phyloP scores from a whole-genome alignment of 2,329 filamentous ascomycete species.

The Paracorniculantispora psalliotae region DNA sequence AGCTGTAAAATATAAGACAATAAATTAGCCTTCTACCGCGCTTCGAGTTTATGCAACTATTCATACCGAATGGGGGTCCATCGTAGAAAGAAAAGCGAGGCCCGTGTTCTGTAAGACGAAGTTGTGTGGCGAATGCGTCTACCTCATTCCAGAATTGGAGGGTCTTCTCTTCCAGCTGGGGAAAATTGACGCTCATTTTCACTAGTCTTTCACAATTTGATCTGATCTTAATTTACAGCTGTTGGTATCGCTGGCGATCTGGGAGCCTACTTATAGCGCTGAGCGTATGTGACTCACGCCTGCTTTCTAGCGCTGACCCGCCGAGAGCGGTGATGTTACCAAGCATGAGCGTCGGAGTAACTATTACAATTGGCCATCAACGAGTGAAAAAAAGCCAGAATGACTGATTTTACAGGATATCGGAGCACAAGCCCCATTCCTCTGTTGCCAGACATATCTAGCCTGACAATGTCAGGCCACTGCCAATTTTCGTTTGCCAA shows the following conservation, averaged over 20 bases:
- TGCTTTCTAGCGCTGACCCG: not conserved
- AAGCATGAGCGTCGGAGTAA: not conserved
- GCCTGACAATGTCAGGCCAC: not conserved
- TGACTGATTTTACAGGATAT: not conserved
- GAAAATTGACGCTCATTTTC: conserved; percentile 82
- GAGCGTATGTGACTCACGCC: not conserved
- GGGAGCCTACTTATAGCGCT: not conserved
- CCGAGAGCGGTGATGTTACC: not conserved
- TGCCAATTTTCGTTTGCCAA: not conserved
- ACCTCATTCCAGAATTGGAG: conserved; percentile 87
- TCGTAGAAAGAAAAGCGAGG: conserved; percentile 93
- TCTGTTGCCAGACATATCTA: not conserved
- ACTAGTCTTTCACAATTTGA: not conserved
- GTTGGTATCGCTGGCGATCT: not conserved
- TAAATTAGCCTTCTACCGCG: not conserved
- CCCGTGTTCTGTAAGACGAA: conserved; percentile 75
- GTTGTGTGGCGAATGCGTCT: conserved; percentile 69
- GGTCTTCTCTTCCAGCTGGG: conserved; percentile 81
- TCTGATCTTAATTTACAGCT: not conserved
- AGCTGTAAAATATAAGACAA: not conserved
- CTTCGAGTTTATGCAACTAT: not conserved
- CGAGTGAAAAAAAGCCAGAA: not conserved
- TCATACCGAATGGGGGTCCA: conserved; percentile 65
- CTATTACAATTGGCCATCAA: not conserved
- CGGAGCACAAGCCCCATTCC: not conserved